Conservation (phyloP, 202 grass and related monocot species). For the Schoenoplectus triqueter region DNA sequence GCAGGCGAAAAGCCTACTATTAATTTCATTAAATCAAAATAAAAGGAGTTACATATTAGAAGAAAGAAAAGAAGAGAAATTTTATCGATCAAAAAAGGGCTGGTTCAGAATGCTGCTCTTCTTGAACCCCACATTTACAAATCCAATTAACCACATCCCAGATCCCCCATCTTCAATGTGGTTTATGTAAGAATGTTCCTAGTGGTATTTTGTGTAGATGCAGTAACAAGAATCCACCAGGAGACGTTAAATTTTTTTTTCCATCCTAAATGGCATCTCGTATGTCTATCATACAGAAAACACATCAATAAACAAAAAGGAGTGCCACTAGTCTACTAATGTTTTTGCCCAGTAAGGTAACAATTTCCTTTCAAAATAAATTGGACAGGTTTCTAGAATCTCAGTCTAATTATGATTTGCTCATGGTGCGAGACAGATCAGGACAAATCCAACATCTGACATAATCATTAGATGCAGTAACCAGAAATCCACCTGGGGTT, state of each 20-base stretch:
- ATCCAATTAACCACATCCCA: not conserved
- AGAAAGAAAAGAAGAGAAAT: not conserved
- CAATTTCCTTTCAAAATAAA: not conserved
- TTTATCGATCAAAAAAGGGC: not conserved
- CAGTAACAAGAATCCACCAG: not conserved
- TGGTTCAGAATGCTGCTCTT: not conserved
- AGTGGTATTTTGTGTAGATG: not conserved
- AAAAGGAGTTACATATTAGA: too few species aligned
- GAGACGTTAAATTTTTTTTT: not conserved
- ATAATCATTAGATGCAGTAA: not conserved
- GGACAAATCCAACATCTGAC: not conserved
- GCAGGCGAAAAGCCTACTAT: too few species aligned
- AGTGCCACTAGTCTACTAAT: not conserved
- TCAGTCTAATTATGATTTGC: not conserved
- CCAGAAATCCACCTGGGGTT: not conserved
- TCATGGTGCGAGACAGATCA: not conserved
- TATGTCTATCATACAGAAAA: not conserved
- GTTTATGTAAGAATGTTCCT: not conserved
- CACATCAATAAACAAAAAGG: slow-evolving; percentile 1
- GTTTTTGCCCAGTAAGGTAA: not conserved
- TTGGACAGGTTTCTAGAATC: not conserved
- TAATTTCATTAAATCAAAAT: too few species aligned
- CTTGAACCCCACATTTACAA: not conserved
- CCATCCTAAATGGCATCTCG: not conserved
- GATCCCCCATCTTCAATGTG: not conserved